Percentiles rank a stretch among this genome's conserved stretches.
phyloP scores from a whole-genome alignment of 2,329 filamentous ascomycete genomes.

The Mariannaea sp. region DNA sequence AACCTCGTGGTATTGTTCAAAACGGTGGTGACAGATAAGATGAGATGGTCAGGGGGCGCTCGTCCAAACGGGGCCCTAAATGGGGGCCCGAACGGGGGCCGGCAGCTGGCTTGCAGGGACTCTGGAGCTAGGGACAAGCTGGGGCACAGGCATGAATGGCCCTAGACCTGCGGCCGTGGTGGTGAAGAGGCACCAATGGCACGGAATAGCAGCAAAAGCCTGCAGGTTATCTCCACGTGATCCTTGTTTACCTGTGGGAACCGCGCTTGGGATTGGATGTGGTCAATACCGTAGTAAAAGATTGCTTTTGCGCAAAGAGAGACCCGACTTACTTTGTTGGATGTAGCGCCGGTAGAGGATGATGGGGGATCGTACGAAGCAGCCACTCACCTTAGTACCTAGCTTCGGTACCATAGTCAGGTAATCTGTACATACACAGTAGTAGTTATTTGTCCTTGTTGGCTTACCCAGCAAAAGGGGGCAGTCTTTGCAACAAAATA shows the following conservation, averaged over 20 bases:
- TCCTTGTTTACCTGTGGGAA: conserved; percentile 15
- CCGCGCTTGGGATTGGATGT: conserved; percentile 6
- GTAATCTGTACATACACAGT: too few species aligned
- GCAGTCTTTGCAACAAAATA: too few species aligned
- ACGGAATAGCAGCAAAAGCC: background rate
- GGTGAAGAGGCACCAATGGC: background rate
- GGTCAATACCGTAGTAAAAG: too few species aligned
- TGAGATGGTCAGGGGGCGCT: conserved; percentile 7
- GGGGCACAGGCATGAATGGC: background rate
- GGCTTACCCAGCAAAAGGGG: too few species aligned
- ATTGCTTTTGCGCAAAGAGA: too few species aligned
- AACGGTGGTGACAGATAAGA: conserved; percentile 1
- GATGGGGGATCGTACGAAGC: too few species aligned
- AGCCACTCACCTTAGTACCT: too few species aligned
- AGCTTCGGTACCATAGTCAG: too few species aligned
- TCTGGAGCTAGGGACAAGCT: background rate
- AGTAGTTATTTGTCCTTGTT: background rate
- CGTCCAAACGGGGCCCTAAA: conserved; percentile 7
- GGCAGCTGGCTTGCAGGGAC: conserved; percentile 10
- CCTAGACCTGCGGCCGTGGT: conserved; percentile 8
- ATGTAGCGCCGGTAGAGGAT: too few species aligned
- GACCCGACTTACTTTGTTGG: too few species aligned
- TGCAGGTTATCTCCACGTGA: conserved; percentile 12
- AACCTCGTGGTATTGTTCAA: background rate
- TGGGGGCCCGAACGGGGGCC: too few species aligned